These are phyloP conservation scores for Pichia kluyveri DNA, from an alignment of 805 yeast species.

Conservation along the genomic window DNA sequence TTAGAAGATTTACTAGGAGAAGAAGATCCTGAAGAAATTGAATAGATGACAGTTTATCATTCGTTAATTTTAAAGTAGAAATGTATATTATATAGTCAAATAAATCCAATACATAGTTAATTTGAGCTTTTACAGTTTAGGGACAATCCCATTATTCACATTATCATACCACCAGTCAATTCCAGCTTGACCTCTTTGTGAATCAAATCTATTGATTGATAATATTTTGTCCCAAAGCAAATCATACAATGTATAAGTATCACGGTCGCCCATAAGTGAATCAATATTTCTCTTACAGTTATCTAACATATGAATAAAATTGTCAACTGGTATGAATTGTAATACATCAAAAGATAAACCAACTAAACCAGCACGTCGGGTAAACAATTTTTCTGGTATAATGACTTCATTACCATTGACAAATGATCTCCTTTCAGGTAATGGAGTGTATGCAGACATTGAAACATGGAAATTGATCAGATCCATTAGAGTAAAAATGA, in stretches of 20 bases:
- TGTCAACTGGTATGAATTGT: constrained; percentile 40
- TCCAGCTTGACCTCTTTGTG: constrained; percentile 46
- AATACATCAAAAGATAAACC: constrained; percentile 39
- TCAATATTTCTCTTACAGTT: constrained; percentile 32
- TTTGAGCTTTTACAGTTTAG: constrained; percentile 6
- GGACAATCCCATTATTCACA: constrained; percentile 13
- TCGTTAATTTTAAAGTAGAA: background rate
- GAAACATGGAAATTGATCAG: constrained; percentile 1
- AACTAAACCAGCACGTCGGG: constrained; percentile 36
- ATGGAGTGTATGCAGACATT: constrained; percentile 4
- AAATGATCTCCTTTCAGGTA: constrained; percentile 2
- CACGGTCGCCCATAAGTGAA: constrained; percentile 18
- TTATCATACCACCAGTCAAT: constrained; percentile 56
- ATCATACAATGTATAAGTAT: constrained; percentile 30
- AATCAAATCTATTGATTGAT: constrained; percentile 44
- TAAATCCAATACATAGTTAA: background rate
- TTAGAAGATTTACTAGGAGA: constrained; percentile 56
- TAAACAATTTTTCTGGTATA: constrained; percentile 19
- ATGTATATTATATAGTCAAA: background rate
- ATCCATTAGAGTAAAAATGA: constrained; percentile 2
- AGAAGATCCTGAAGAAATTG: constrained; percentile 5
- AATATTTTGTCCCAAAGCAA: constrained; percentile 42
- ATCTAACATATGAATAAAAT: constrained; percentile 39
- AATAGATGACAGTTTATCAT: background rate
- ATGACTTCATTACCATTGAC: constrained; percentile 8